Evolutionary conservation across 139 green algal species (phyloP).

Genomic region (Edaphochlamys debaryana): DNA sequence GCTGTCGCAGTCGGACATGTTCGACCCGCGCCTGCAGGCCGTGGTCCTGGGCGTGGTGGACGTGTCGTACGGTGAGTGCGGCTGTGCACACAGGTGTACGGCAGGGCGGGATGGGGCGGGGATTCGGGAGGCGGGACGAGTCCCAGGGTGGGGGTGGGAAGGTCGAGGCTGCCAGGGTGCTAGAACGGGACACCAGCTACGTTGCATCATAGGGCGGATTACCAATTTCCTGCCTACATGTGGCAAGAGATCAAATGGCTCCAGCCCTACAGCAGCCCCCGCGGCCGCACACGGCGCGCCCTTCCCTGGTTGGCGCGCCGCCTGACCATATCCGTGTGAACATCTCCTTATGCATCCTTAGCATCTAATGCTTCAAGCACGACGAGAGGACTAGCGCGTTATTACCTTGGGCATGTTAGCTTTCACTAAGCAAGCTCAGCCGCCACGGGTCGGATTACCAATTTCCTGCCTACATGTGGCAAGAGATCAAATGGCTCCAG

Average conservation of each 20-base stretch:
- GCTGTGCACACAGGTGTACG: too few relatives aligned
- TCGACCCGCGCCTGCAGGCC: constrained; percentile 92
- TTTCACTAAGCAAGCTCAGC: too few relatives aligned
- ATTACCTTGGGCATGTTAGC: too few relatives aligned
- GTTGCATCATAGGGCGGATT: constrained; percentile 64
- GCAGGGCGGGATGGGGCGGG: neutral
- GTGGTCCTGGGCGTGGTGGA: constrained; percentile 96
- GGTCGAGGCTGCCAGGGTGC: too few relatives aligned
- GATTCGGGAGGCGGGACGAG: neutral
- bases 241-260: constrained; percentile 82
- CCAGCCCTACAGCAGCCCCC: constrained; percentile 59
- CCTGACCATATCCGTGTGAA: neutral
- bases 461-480: constrained; percentile 74
- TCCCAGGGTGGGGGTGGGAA: neutral
- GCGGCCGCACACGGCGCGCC: constrained; percentile 14
- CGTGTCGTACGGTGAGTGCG: constrained; percentile 92
- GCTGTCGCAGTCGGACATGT: constrained; percentile 94
- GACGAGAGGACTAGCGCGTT: too few relatives aligned
- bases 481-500: constrained; percentile 79
- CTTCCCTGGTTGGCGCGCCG: neutral
- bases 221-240: constrained; percentile 67
- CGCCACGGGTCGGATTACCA: constrained; percentile 81
- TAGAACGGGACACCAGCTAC: too few relatives aligned
- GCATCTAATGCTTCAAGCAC: too few relatives aligned
- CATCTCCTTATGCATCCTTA: neutral